Base-by-base conservation (phyloP, 2,329 filamentous ascomycete species). In the Diplodia sapinea region DNA sequence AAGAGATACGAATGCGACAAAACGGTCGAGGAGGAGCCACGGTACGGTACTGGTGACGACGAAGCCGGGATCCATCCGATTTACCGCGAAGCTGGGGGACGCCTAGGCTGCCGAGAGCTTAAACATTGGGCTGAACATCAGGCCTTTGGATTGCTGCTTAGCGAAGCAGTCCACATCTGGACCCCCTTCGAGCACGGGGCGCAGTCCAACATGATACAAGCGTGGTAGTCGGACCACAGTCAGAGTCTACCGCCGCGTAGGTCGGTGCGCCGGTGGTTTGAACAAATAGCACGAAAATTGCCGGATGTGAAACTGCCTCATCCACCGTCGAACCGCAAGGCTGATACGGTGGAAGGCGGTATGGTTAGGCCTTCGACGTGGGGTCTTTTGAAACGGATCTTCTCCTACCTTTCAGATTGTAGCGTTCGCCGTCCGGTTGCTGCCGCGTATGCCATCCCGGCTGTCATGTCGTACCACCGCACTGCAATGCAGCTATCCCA, bases 231-330 rank as follows among this genome's bases (percentile, higher is more conserved):
- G 31, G 29, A 23, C 47, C 56, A 51, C 43, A 36, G 29, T 15
- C 59, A 50, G 40, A 62, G 40, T 20, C 26, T 43, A 38, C 17
- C 40, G 43, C 26, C 29, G 26, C 26, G 17, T 4, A 63, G 40
- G 47, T 63, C 59, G 40, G 59, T 63, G 59, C 59, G 50, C 57
- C 57, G 29, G 40, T 33, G 7, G 57, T 49, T 62, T 33, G 57
- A 62, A 62, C 40, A 62, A 50, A 62, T 17, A 62, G 43, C 31
- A 51, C 50, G 43, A 63, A 17, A 52, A 17, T 17, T 23, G 31
- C 47, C 12, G 59, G 31, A 38, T 51, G 47, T 63, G 59, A 63
- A 63, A 63, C 59, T 12, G 59, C 59, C n/a, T 26, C 47, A 38
- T 23, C n/a, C 43, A 33, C 36, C 17, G 20, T 63, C 6, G n/a